Conservation (phyloP, 2,329 filamentous ascomycete genomes). For the Sphaerulina vaccinii region DNA sequence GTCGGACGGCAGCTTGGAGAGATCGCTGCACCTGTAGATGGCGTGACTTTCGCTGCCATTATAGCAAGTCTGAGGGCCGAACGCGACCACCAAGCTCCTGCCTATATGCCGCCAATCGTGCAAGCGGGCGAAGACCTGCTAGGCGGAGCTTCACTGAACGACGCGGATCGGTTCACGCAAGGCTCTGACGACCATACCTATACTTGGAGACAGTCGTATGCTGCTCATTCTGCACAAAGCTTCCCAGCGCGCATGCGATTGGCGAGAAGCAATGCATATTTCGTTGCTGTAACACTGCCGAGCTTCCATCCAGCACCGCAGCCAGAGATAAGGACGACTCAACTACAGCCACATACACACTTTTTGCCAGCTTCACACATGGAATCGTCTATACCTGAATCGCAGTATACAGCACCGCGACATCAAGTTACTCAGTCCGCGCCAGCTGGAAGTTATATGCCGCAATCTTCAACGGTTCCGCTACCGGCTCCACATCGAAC, state of each 20-base stretch:
- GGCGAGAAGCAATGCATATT: slow-evolving; percentile 48
- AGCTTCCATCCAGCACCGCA: slow-evolving; percentile 31
- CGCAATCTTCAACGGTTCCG: slow-evolving; percentile 17
- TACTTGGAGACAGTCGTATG: slow-evolving; percentile 42
- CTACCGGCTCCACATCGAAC: slow-evolving; percentile 23
- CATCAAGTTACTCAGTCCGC: slow-evolving; percentile 23
- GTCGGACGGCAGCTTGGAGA: slow-evolving; percentile 44
- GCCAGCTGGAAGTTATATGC: slow-evolving; percentile 20
- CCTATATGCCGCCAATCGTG: slow-evolving; percentile 52
- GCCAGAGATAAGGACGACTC: not conserved
- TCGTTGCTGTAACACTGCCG: slow-evolving; percentile 44
- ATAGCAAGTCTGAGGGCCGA: slow-evolving; percentile 49
- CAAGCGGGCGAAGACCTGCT: slow-evolving; percentile 46
- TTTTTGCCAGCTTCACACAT: slow-evolving; percentile 3
- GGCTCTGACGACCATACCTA: slow-evolving; percentile 45
- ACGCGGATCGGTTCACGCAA: slow-evolving; percentile 46
- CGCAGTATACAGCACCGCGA: slow-evolving; percentile 15
- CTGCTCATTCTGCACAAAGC: slow-evolving; percentile 36
- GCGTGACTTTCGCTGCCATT: slow-evolving; percentile 45
- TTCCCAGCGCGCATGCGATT: slow-evolving; percentile 39
- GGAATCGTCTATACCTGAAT: slow-evolving; percentile 14
- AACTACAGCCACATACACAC: not conserved
- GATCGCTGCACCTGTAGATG: slow-evolving; percentile 44
- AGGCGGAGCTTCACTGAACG: slow-evolving; percentile 41
- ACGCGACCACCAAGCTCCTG: slow-evolving; percentile 48